phyloP scores from a whole-genome alignment of 108 stramenopile species.

The Skeletonema potamos region DNA sequence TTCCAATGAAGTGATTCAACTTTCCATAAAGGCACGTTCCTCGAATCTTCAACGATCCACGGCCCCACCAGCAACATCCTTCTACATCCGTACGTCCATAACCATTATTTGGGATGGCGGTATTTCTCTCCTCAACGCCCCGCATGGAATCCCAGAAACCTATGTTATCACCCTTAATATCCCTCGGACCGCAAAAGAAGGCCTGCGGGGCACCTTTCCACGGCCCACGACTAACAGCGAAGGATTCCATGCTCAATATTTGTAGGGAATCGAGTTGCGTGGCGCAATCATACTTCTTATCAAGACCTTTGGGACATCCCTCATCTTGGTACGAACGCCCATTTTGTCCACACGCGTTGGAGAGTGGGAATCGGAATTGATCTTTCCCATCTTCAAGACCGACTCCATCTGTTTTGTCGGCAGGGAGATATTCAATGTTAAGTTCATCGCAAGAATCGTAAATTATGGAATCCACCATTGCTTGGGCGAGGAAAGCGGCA shows the following conservation, averaged over 20 bases:
- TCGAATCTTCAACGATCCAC: conserved; percentile 42
- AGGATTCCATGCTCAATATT: conserved; percentile 24
- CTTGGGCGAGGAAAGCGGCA: conserved; percentile 51
- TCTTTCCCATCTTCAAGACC: conserved; percentile 44
- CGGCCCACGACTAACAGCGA: conserved; percentile 16
- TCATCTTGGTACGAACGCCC: conserved; percentile 26
- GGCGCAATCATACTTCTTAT: conserved; percentile 36
- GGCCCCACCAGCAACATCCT: conserved; percentile 59
- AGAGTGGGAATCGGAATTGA: conserved; percentile 31
- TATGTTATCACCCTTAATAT: conserved; percentile 6
- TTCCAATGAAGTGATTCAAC: conserved; percentile 45
- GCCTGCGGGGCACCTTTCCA: conserved; percentile 39
- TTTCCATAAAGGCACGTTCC: conserved; percentile 52
- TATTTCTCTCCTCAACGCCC: conserved; percentile 14
- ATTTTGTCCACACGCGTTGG: conserved; percentile 46
- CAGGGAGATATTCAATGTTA: conserved; percentile 32
- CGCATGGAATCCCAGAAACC: conserved; percentile 35
- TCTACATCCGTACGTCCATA: conserved; percentile 41
- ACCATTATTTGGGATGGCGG: conserved; percentile 35
- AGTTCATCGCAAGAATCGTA: conserved; percentile 53
- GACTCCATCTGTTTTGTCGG: conserved; percentile 17
- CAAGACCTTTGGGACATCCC: conserved; percentile 3
- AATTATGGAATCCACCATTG: conserved; percentile 53
- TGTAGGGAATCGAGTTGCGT: conserved; percentile 25
- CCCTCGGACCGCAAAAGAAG: conserved; percentile 43